A percentile compares a stretch with the other conserved stretches of the same genome.
Evolutionary conservation across 2,329 filamentous ascomycete genomes (phyloP).

Genomic region (Trichoderma sp.): DNA sequence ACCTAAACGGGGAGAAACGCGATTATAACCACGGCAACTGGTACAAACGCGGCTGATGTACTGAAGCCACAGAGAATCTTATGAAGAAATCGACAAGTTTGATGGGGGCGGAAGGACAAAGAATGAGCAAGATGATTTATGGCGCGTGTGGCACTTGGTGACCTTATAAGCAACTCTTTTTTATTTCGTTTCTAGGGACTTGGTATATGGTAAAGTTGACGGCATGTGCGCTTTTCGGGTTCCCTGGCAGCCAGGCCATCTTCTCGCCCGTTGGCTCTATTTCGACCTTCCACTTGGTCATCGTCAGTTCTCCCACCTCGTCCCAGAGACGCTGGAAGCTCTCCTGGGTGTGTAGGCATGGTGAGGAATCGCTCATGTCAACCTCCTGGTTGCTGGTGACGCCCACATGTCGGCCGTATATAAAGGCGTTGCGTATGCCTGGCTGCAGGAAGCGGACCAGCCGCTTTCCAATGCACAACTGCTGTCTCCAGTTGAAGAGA

Average conservation of each 20-base stretch:
- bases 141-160: neutral
- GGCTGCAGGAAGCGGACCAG: slow-evolving; percentile 51
- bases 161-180: slow-evolving; percentile 19
- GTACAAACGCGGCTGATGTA: no score
- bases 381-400: slow-evolving; percentile 36
- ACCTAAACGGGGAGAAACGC: no score
- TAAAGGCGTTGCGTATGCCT: slow-evolving; percentile 48
- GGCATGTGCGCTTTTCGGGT: slow-evolving; percentile 36
- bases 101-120: no score
- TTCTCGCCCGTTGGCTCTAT: slow-evolving; percentile 40
- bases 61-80: no score
- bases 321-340: slow-evolving; percentile 59
- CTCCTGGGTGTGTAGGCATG: slow-evolving; percentile 52
- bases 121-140: neutral
- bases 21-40: no score
- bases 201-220: slow-evolving; percentile 44
- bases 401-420: slow-evolving; percentile 57
- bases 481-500: slow-evolving; percentile 52
- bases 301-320: slow-evolving; percentile 52
- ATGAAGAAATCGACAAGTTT: no score
- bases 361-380: slow-evolving; percentile 34
- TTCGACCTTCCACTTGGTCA: slow-evolving; percentile 53
- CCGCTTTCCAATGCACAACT: slow-evolving; percentile 49
- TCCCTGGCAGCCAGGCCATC: slow-evolving; percentile 34
- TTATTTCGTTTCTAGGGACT: slow-evolving; percentile 35